A percentile compares a stretch with the other conserved stretches of the same genome.
Conservation (phyloP, 2,329 filamentous ascomycete species). For the Botrytis cinerea region DNA sequence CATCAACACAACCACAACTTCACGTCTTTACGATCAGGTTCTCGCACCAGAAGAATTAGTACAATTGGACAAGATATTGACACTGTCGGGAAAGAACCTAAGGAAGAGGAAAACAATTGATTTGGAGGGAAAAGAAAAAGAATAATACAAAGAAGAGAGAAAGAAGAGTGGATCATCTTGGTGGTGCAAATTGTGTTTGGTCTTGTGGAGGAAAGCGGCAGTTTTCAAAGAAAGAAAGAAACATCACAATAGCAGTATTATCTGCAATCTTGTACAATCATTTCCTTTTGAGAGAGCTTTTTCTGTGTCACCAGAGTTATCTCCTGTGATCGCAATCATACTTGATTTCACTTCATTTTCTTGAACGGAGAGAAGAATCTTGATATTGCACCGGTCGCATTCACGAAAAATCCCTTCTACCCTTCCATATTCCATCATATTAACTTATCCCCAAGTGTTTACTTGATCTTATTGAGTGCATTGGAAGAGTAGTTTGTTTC, state of each 20-base stretch:
- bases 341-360: conserved; percentile 43
- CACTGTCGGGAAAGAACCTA: conserved; percentile 7
- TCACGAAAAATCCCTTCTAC: conserved; percentile 33
- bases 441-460: conserved; percentile 35
- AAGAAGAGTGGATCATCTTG: conserved; percentile 21
- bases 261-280: conserved; percentile 43
- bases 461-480: conserved; percentile 33
- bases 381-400: conserved; percentile 42
- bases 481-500: conserved; percentile 31
- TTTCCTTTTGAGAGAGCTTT: conserved; percentile 39
- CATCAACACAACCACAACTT: not conserved
- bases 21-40: not conserved
- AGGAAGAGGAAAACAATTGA: conserved; percentile 13
- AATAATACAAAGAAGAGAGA: conserved; percentile 21
- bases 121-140: conserved; percentile 22
- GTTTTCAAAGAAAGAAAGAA: conserved; percentile 31
- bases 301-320: conserved; percentile 39
- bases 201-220: conserved; percentile 27
- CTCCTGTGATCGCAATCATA: conserved; percentile 44
- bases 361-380: conserved; percentile 42
- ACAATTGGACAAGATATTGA: conserved; percentile 1
- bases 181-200: conserved; percentile 21
- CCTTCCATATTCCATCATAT: conserved; percentile 33
- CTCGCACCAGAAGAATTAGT: conserved; percentile 1
- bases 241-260: conserved; percentile 37